These are phyloP conservation scores for Microbotryum scabiosae DNA, from an alignment of 1,284 basidiomycete genomes.

Conservation along the genomic window DNA sequence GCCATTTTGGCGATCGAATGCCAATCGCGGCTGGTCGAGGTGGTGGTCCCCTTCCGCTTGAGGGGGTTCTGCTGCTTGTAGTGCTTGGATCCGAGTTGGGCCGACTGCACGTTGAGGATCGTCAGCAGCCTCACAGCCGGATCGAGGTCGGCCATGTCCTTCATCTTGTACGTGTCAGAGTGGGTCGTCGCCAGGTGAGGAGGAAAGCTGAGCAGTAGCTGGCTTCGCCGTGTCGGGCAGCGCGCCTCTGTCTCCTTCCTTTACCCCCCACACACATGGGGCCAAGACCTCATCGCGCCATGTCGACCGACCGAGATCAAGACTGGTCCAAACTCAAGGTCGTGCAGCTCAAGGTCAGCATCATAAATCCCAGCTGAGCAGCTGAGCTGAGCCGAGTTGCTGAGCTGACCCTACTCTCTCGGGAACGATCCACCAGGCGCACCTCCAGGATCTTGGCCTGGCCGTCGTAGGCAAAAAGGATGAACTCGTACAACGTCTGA, in stretches of 20 bases:
- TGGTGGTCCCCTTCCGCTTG: conserved; percentile 39
- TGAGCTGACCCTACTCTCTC: background rate
- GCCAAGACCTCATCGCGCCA: background rate
- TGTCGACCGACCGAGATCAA: background rate
- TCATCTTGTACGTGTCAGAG: conserved; percentile 1
- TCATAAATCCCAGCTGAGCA: background rate
- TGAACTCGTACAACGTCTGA: conserved; percentile 25
- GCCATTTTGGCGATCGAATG: conserved; percentile 19
- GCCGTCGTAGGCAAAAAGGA: conserved; percentile 29
- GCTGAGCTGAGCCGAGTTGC: background rate
- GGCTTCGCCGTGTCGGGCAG: too few relatives aligned
- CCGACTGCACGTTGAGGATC: conserved; percentile 65
- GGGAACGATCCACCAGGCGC: conserved; percentile 13
- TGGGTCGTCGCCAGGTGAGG: background rate
- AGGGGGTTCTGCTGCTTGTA: conserved; percentile 43
- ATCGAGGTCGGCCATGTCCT: conserved; percentile 19
- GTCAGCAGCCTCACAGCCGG: conserved; percentile 61
- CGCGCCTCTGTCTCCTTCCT: background rate
- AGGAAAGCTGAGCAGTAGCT: too few relatives aligned
- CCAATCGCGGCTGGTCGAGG: conserved; percentile 21
- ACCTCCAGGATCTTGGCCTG: conserved; percentile 18
- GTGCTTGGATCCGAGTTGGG: conserved; percentile 52
- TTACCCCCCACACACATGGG: background rate
- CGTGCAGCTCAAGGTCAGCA: conserved; percentile 22
- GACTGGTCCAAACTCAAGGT: conserved; percentile 22